Evolutionary conservation across 164 flowering plant genomes (phyloP).

Genomic region (Tetracentron sinense): DNA sequence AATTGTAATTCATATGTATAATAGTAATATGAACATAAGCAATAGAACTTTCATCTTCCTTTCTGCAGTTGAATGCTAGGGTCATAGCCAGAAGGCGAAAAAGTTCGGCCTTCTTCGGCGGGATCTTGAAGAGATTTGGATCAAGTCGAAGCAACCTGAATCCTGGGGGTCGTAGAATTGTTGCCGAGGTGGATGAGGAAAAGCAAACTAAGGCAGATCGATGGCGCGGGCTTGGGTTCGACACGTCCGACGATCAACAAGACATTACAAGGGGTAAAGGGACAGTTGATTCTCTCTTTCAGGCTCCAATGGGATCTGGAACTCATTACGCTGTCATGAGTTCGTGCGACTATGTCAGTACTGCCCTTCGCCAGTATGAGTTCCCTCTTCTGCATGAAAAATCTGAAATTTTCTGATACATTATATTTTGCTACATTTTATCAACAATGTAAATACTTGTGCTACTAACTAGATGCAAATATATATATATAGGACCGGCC

Average conservation of each 20-base stretch:
- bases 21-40: too few relatives aligned
- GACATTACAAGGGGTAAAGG: slow-evolving; percentile 73
- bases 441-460: too few relatives aligned
- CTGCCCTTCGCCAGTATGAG: slow-evolving; percentile 46
- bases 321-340: slow-evolving; percentile 60
- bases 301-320: slow-evolving; percentile 50
- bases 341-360: slow-evolving; percentile 57
- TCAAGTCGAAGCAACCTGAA: slow-evolving; percentile 19
- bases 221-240: slow-evolving; percentile 49
- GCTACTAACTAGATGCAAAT: too few relatives aligned
- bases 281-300: slow-evolving; percentile 61
- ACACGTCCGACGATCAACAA: slow-evolving; percentile 63
- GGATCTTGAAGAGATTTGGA: slow-evolving; percentile 29
- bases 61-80: not conserved
- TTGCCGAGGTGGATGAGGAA: slow-evolving; percentile 30
- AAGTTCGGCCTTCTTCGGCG: slow-evolving; percentile 9
- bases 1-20: slow-evolving; percentile 9
- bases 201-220: slow-evolving; percentile 48
- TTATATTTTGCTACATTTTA: too few relatives aligned
- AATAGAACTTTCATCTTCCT: not conserved
- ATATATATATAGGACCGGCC: too few relatives aligned
- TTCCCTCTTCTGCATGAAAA: not conserved
- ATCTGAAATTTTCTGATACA: not conserved
- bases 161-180: slow-evolving; percentile 25
- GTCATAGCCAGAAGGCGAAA: not conserved